A percentile compares a stretch with the other conserved stretches of the same genome.
These are phyloP conservation scores for Trametes cubensis DNA, from an alignment of 768 basidiomycete genomes.

Conservation along the genomic window DNA sequence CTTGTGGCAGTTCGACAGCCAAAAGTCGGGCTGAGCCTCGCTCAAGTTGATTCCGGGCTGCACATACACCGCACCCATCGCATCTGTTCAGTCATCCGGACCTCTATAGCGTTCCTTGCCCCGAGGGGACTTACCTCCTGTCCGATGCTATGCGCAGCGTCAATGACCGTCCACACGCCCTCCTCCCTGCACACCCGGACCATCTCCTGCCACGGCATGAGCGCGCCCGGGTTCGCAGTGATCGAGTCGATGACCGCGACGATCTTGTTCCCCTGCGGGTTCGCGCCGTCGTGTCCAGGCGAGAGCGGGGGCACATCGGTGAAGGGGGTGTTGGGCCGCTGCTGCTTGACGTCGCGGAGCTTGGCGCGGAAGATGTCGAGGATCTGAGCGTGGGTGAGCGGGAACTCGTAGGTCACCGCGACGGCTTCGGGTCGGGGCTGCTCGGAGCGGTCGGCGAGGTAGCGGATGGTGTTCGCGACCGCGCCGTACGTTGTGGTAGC, in stretches of 20 bases:
- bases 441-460: conserved; percentile 52
- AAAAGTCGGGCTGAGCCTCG: conserved; percentile 68
- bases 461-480: conserved; percentile 53
- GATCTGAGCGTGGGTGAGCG: conserved; percentile 53
- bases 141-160: conserved; percentile 80
- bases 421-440: conserved; percentile 53
- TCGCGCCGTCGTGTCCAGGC: conserved; percentile 5
- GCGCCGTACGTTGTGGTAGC: conserved; percentile 53
- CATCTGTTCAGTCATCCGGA: too few species aligned
- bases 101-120: not conserved
- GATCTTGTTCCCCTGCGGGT: conserved; percentile 45
- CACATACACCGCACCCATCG: too few species aligned
- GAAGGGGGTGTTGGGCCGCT: conserved; percentile 18
- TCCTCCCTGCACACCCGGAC: conserved; percentile 65
- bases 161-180: conserved; percentile 67
- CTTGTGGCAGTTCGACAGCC: conserved; percentile 86
- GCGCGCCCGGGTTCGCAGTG: conserved; percentile 59
- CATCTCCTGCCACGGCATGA: conserved; percentile 73
- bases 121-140: conserved; percentile 47
- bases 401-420: conserved; percentile 56
- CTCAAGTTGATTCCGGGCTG: conserved; percentile 54
- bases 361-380: conserved; percentile 49
- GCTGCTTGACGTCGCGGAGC: conserved; percentile 36
- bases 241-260: conserved; percentile 75
- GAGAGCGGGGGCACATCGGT: conserved; percentile 23